Evolutionary conservation across 805 yeast genomes (phyloP), one percentile per base, ranked within the genome.

Genomic region (Kazachstania africana): DNA sequence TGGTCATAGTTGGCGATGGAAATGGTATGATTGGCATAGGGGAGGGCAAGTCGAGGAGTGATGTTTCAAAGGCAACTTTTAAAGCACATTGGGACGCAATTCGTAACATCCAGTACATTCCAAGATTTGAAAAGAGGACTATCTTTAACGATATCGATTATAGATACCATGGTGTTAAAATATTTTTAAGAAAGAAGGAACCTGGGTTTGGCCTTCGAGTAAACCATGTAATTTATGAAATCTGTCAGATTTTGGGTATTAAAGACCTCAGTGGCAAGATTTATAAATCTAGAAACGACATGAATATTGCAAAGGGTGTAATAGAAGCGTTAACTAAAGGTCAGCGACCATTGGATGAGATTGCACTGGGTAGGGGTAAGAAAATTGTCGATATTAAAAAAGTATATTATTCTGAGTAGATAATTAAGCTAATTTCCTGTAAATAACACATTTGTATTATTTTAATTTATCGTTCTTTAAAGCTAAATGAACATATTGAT

Each of bases 11-110:
- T 12, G 98, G 98, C 29, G 94, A 91, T 58, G 70, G 76, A 34
- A 80, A 82, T 42, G 98, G 98, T 41, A 80, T 84, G 78, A 66
- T 91, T 37, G 97, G 97, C 23, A 64, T 87, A 29, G 98, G 97
- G 30, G 94, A 85, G 57, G 98, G 97, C 39, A 83, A 82, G 51
- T 88, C 91, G 38, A 66, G 84, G 43, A 76, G 72, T 34, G 83
- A 78, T 37, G 70, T 78, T 61, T 62, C 78, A 31, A 68, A 70
- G 33, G 95, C 97, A 3, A 68, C 78, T 21, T 62, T 70, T 25
- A 81, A 83, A 53, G 95, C 97, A 4, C 84, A 78, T 56, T 82
- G 94, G 94, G 78, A 81, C 49, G 96, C 97, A 1, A 79, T 87
- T 33, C 82, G 84, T 57, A 83, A 84, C 55, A 64, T 91, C 51